phyloP scores from a whole-genome alignment of 2,329 filamentous ascomycete genomes.

The Ophiostoma ulmi region DNA sequence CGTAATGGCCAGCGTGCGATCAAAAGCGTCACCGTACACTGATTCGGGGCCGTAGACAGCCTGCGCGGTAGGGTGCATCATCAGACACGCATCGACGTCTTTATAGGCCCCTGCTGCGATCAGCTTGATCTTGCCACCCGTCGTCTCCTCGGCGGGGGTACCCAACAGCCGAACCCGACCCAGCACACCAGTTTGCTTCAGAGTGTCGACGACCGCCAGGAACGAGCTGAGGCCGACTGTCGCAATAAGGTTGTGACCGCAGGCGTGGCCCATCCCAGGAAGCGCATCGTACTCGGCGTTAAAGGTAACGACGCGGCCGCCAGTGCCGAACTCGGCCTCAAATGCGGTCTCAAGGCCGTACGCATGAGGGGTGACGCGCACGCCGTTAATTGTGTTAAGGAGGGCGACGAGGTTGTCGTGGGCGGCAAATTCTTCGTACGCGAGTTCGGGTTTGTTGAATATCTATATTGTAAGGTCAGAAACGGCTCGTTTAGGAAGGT shows the following conservation, averaged over 20 bases:
- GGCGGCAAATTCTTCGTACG: constrained; percentile 46
- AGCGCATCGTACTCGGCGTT: constrained; percentile 31
- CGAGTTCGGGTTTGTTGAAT: constrained; percentile 46
- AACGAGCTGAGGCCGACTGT: constrained; percentile 36
- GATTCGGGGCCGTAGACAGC: constrained; percentile 13
- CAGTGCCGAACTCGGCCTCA: constrained; percentile 33
- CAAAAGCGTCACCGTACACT: constrained; percentile 24
- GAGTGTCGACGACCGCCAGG: constrained; percentile 32
- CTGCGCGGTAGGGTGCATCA: constrained; percentile 36
- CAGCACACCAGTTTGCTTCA: constrained; percentile 28
- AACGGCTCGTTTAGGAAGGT: neutral
- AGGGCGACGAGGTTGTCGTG: constrained; percentile 46
- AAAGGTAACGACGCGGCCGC: constrained; percentile 26
- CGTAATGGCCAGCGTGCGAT: constrained; percentile 27
- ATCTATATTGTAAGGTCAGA: constrained; percentile 26
- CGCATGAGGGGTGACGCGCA: constrained; percentile 42
- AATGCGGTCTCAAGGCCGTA: constrained; percentile 50
- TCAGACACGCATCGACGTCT: constrained; percentile 36
- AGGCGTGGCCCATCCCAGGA: constrained; percentile 39
- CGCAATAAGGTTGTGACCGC: constrained; percentile 42
- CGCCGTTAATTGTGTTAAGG: constrained; percentile 39
- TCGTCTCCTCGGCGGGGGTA: constrained; percentile 42
- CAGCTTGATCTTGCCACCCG: constrained; percentile 42
- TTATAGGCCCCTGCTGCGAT: constrained; percentile 40
- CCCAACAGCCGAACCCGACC: constrained; percentile 33